Base-by-base conservation (phyloP, 2,329 filamentous ascomycete species). In the Penicillium sclerotigenum region DNA sequence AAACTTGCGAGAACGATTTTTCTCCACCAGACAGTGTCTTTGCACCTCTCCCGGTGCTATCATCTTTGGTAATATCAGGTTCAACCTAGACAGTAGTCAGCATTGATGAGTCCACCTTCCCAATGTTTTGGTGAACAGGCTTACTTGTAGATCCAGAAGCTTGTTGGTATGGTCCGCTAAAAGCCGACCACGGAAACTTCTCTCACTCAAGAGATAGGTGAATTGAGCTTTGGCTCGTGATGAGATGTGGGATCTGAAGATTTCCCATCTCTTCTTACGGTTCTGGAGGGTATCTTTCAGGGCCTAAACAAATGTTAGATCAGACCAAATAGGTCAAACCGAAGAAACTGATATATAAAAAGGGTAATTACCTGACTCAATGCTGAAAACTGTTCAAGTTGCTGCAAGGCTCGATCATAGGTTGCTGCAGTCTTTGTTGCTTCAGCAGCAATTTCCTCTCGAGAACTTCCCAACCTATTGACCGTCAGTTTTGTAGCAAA, bases 1-100 rank as follows among this genome's bases (percentile, higher is more conserved):
- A 99, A 57, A 97, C 95, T 4, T 93, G 96, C 4, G 92, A 95
- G 73, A 97, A 99, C 0, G 93, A 97, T 73, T 99, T 99, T 72
- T 99, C 94, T 29, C 94, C 94, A 51, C 94, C 94, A 9, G 92
- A 97, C 1, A 99, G 80, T 0, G 93, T 97, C 75, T 91, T 96
- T 24, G 94, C 93, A 67, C 89, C 89, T 47, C 93, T 85, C 2
- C 91, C 91, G 4, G 83, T 80, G 22, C 83, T 84, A 58, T 83
- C 86, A 64, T 82, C 84, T 63, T 83, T 87, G 22, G 88, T 94
- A 46, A 82, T 83, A 63, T 87, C 85, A 4, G 86, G 86, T 70
- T 88, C 83, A 52, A 87, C 81, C 77, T 81, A 58, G 24, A 20
- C 36, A 56, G 42, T 24, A 49, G 45, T 64, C 29, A 65, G 38